phyloP scores from a whole-genome alignment of 306 rosid species.

The Prinsepia uniflora region DNA sequence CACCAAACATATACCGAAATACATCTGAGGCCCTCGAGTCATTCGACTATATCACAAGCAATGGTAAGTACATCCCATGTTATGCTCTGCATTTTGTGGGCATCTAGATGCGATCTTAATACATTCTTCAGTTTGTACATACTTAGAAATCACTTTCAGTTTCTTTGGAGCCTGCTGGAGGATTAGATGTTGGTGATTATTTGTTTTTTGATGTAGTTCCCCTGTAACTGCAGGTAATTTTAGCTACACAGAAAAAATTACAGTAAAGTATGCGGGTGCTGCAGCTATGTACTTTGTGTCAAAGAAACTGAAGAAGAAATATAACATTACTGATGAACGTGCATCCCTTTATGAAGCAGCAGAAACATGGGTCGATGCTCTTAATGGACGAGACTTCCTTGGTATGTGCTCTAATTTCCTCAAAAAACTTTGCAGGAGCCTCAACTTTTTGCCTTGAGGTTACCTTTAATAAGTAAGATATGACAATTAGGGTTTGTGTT shows the following conservation, averaged over 20 bases:
- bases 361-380: conserved; percentile 93
- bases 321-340: conserved; percentile 93
- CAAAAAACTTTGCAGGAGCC: background rate
- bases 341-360: conserved; percentile 91
- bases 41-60: conserved; percentile 87
- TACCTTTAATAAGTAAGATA: background rate
- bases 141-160: background rate
- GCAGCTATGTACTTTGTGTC: conserved; percentile 97
- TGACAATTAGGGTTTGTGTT: background rate
- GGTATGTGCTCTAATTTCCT: conserved; percentile 46
- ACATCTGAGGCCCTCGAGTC: conserved; percentile 88
- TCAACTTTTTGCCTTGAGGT: background rate
- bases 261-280: conserved; percentile 94
- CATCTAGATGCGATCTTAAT: background rate
- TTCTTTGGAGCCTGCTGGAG: conserved; percentile 18
- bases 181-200: conserved; percentile 7
- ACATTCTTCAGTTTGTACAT: background rate
- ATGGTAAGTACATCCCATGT: conserved; percentile 42
- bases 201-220: background rate
- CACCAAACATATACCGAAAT: conserved; percentile 88
- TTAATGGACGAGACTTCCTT: conserved; percentile 77
- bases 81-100: background rate
- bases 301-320: conserved; percentile 90
- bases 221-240: conserved; percentile 64
- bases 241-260: conserved; percentile 59